Conservation (phyloP, 73 alveolate genomes). For the Paraurostyla sp. region DNA sequence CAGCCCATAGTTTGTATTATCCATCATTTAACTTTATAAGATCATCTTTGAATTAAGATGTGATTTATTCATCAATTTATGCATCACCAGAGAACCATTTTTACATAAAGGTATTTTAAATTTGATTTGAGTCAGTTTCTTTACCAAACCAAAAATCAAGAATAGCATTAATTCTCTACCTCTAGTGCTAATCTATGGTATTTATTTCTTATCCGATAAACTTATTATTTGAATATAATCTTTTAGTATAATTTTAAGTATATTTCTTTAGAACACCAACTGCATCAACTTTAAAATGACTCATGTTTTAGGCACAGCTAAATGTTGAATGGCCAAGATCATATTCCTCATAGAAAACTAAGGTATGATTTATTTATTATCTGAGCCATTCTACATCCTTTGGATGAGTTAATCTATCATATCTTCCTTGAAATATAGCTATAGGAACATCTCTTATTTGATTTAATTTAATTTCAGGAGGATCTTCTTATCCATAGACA, state of each 20-base stretch:
- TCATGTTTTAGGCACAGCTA: constrained; percentile 49
- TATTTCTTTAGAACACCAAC: constrained; percentile 5
- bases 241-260: neutral
- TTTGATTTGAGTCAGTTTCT: too few relatives aligned
- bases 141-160: too few relatives aligned
- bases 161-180: too few relatives aligned
- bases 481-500: constrained; percentile 84
- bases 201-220: too few relatives aligned
- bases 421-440: constrained; percentile 63
- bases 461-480: constrained; percentile 74
- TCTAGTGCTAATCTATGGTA: too few relatives aligned
- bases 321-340: constrained; percentile 61
- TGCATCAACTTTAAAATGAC: constrained; percentile 36
- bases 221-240: too few relatives aligned
- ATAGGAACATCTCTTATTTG: constrained; percentile 49
- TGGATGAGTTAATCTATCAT: constrained; percentile 66
- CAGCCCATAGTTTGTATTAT: too few relatives aligned
- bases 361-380: neutral
- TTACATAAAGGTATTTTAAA: too few relatives aligned
- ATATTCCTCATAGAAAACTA: constrained; percentile 26
- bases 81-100: too few relatives aligned
- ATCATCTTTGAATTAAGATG: too few relatives aligned
- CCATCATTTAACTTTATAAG: too few relatives aligned
- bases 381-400: constrained; percentile 62
- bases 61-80: too few relatives aligned